phyloP scores from a whole-genome alignment of 176 grass and related monocot species.

The Thalia dealbata region DNA sequence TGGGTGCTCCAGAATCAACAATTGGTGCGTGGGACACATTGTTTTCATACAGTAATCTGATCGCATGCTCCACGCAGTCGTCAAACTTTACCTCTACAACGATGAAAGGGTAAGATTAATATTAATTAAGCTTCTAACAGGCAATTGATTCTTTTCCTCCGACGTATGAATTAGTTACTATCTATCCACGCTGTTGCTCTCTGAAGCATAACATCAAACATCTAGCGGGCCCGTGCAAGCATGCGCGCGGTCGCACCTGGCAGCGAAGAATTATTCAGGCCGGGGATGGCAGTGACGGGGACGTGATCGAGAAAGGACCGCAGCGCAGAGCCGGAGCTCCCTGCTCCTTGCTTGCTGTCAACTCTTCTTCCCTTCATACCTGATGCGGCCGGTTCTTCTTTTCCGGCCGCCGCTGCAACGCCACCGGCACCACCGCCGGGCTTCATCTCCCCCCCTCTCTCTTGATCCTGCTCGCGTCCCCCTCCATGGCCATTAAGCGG shows the following conservation, averaged over 20 bases:
- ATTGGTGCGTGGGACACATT: slow-evolving; percentile 27
- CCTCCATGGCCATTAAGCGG: too few relatives aligned
- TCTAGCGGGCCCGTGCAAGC: too few relatives aligned
- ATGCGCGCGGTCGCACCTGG: too few relatives aligned
- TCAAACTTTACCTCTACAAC: slow-evolving; percentile 43
- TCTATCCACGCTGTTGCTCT: too few relatives aligned
- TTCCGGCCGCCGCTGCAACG: too few relatives aligned
- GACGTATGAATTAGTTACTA: too few relatives aligned
- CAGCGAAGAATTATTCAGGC: slow-evolving; percentile 2
- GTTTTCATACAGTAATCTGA: slow-evolving; percentile 31
- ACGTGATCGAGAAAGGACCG: slow-evolving; percentile 56
- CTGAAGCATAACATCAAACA: background rate
- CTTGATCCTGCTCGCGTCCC: too few relatives aligned
- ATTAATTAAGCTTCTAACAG: too few relatives aligned
- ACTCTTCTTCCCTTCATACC: background rate
- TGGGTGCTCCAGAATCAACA: slow-evolving; percentile 25
- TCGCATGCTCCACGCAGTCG: slow-evolving; percentile 24
- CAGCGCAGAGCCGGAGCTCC: slow-evolving; percentile 28
- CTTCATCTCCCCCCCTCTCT: background rate
- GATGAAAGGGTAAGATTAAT: background rate
- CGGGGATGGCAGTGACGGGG: slow-evolving; percentile 39
- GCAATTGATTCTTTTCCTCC: too few relatives aligned
- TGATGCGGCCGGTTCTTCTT: background rate
- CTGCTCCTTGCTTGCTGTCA: background rate
- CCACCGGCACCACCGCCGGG: background rate